Evolutionary conservation across 2,329 filamentous ascomycete genomes (phyloP).

Genomic region (Monilinia laxa): DNA sequence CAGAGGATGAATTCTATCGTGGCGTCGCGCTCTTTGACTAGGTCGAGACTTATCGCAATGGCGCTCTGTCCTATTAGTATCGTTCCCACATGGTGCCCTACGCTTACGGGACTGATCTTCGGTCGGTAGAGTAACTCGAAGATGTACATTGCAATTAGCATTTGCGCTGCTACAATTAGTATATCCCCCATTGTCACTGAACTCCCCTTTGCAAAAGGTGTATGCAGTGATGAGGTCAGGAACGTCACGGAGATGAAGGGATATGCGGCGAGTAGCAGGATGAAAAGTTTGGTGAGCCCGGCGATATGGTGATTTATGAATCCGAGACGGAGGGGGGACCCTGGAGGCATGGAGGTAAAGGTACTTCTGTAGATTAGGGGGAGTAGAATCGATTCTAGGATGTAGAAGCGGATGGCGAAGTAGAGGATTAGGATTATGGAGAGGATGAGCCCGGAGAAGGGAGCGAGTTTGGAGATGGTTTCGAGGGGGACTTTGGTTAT

Average conservation of each 20-base stretch:
- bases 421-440: conserved; percentile 36
- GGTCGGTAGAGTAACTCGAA: conserved; percentile 47
- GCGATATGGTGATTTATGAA: conserved; percentile 51
- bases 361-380: conserved; percentile 40
- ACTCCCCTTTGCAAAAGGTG: conserved; percentile 38
- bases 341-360: conserved; percentile 40
- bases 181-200: conserved; percentile 45
- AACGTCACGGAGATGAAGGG: conserved; percentile 46
- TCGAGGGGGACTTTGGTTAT: conserved; percentile 32
- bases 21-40: conserved; percentile 34
- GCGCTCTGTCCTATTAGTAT: conserved; percentile 45
- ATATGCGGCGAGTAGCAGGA: conserved; percentile 44
- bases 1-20: conserved; percentile 39
- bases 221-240: conserved; percentile 39
- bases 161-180: conserved; percentile 43
- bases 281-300: conserved; percentile 44
- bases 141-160: conserved; percentile 48
- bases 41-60: conserved; percentile 42
- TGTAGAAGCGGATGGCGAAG: conserved; percentile 38
- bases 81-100: conserved; percentile 43
- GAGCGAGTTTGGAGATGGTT: conserved; percentile 34
- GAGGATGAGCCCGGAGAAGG: conserved; percentile 37
- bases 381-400: conserved; percentile 46
- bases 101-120: conserved; percentile 45
- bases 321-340: conserved; percentile 42